Evolutionary conservation across 148 eudicot genomes (phyloP).

Genomic region (Fagopyrum tataricum): DNA sequence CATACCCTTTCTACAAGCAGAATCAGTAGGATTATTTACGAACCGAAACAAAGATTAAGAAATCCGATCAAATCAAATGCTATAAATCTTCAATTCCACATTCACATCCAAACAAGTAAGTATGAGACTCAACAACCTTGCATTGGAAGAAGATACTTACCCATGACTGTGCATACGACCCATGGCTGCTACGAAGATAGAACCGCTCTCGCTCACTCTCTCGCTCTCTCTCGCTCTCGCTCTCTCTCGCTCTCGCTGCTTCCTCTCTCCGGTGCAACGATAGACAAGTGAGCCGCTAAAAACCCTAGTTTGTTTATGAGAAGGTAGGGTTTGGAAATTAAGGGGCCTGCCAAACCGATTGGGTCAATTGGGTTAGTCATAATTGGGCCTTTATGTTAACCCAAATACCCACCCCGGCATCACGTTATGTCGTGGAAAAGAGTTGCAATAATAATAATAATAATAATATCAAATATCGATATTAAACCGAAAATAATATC

Average conservation of each 20-base stretch:
- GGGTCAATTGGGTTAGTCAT: not conserved
- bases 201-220: not conserved
- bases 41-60: not conserved
- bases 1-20: slow-evolving; percentile 14
- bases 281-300: not conserved
- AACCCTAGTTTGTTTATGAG: not conserved
- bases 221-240: slow-evolving; percentile 2
- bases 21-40: not conserved
- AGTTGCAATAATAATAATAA: no score
- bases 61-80: not conserved
- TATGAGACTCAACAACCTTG: no score
- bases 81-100: not conserved
- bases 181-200: not conserved
- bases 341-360: not conserved
- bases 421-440: not conserved
- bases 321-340: not conserved
- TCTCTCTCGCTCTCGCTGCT: not conserved
- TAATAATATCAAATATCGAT: no score
- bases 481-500: no score
- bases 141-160: not conserved
- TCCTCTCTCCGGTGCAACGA: not conserved
- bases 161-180: slow-evolving; percentile 11
- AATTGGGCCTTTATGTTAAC: not conserved
- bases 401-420: not conserved
- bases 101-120: not conserved